Conservation (phyloP, 163 green algal genomes). For the Chloroidium sp. region DNA sequence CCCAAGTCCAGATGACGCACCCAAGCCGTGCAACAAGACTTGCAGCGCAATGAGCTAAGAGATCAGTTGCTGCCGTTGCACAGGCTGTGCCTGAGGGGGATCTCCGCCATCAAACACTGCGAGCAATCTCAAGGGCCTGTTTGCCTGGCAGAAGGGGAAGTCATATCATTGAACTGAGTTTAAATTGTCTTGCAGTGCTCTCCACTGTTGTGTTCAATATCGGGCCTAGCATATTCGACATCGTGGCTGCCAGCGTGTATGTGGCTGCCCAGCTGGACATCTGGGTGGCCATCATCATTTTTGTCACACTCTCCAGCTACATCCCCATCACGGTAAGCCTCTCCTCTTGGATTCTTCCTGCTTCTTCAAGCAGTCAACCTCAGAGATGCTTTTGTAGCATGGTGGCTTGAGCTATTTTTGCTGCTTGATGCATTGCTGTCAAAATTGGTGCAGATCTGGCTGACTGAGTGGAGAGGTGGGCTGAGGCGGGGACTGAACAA, state of each 20-base stretch:
- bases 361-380: conserved; percentile 39
- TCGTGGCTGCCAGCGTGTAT: conserved; percentile 62
- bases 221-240: conserved; percentile 58
- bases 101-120: no score
- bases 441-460: conserved; percentile 27
- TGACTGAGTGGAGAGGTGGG: conserved; percentile 49
- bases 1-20: no score
- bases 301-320: conserved; percentile 46
- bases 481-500: conserved; percentile 56
- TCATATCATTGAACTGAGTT: no score
- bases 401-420: conserved; percentile 3
- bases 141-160: no score
- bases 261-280: conserved; percentile 55
- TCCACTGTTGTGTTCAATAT: conserved; percentile 72
- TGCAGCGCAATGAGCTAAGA: no score
- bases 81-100: no score
- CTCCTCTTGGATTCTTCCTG: conserved; percentile 13
- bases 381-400: no score
- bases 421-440: conserved; percentile 1
- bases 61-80: no score
- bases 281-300: conserved; percentile 64
- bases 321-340: conserved; percentile 33
- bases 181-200: background rate
- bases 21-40: no score
- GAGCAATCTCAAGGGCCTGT: no score